A percentile compares a stretch with the other conserved stretches of the same genome.
These are phyloP conservation scores for Miscanthus lutarioriparius DNA, from an alignment of 176 grass and related monocot species.

Conservation along the genomic window DNA sequence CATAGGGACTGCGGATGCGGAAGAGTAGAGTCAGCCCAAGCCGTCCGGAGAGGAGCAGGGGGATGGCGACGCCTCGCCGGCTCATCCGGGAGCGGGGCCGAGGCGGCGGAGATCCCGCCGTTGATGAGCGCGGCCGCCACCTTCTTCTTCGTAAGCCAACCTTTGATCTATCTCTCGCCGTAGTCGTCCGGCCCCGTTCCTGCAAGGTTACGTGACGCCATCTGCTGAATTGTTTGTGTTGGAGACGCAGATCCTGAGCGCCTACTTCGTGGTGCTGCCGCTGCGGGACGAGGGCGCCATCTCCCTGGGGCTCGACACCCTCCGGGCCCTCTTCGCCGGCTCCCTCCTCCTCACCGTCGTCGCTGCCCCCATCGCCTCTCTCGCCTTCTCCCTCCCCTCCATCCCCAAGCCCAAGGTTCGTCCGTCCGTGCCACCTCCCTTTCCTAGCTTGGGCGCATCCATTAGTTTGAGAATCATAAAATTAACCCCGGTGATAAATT, in stretches of 20 bases:
- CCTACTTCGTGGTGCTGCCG: conserved; percentile 88
- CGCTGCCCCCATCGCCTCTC: conserved; percentile 77
- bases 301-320: conserved; percentile 69
- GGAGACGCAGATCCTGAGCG: conserved; percentile 62
- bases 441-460: neutral
- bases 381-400: conserved; percentile 80
- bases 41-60: neutral
- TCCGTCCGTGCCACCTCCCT: neutral
- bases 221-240: neutral
- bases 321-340: conserved; percentile 73
- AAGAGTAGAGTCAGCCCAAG: conserved; percentile 29
- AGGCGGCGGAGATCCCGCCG: conserved; percentile 61
- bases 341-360: conserved; percentile 83
- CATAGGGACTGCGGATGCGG: neutral
- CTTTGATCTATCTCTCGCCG: neutral
- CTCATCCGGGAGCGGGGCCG: conserved; percentile 40
- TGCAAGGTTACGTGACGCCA: neutral
- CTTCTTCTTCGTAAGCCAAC: conserved; percentile 87
- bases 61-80: neutral
- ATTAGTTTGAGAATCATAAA: neutral
- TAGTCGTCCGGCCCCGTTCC: neutral
- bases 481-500: neutral
- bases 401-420: conserved; percentile 67
- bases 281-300: conserved; percentile 87
- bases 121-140: conserved; percentile 71